Conservation (phyloP, 345 rosid species). For the Gossypium mustelinum region DNA sequence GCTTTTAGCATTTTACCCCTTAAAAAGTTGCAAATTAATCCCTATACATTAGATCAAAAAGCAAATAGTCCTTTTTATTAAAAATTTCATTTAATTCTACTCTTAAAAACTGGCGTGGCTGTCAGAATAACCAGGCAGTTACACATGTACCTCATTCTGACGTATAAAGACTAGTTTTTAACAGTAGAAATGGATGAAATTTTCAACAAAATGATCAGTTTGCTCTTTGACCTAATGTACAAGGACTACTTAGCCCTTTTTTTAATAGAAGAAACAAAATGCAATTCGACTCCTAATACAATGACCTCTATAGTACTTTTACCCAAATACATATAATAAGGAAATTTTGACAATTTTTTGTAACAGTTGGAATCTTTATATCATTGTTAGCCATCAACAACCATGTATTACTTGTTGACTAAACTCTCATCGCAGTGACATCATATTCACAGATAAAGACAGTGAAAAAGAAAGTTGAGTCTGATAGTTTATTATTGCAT, state of each 20-base stretch:
- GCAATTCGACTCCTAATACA: too few species aligned
- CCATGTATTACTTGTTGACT: conserved; percentile 30
- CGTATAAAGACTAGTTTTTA: too few species aligned
- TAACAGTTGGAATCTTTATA: neutral
- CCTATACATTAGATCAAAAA: neutral
- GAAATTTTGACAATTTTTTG: neutral
- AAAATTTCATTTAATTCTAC: too few species aligned
- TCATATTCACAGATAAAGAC: conserved; percentile 45
- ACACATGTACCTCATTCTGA: too few species aligned
- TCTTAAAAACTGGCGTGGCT: too few species aligned
- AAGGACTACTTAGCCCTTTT: too few species aligned
- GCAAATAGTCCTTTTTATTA: neutral
- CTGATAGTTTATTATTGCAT: conserved; percentile 19
- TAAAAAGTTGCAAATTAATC: too few species aligned
- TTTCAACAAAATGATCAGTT: too few species aligned
- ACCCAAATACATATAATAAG: neutral
- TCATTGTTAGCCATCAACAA: conserved; percentile 31
- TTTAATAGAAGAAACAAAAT: too few species aligned
- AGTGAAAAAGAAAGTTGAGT: conserved; percentile 34
- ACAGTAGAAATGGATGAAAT: neutral
- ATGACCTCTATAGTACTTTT: neutral
- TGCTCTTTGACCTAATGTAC: too few species aligned
- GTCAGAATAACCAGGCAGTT: too few species aligned
- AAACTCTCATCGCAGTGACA: conserved; percentile 38
- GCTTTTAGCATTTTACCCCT: too few species aligned